These are phyloP conservation scores for Tremella fuciformis DNA, from an alignment of 768 basidiomycete genomes.

Conservation along the genomic window DNA sequence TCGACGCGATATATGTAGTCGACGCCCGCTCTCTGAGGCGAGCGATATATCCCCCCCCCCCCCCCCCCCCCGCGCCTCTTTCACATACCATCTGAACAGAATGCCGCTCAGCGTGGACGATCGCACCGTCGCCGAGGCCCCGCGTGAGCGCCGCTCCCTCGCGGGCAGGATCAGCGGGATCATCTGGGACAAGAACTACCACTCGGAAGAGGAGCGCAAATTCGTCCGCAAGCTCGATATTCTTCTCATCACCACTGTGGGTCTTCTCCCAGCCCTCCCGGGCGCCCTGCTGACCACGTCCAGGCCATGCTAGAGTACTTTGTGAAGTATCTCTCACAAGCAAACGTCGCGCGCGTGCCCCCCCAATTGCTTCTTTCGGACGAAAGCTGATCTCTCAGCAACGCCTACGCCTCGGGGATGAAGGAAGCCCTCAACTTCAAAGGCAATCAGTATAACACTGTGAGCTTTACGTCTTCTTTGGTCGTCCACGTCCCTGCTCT, in stretches of 20 bases:
- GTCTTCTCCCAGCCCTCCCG: constrained; percentile 16
- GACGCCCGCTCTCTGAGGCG: too few species aligned
- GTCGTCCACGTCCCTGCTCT: too few species aligned
- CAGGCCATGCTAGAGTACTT: constrained; percentile 14
- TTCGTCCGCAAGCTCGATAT: constrained; percentile 45
- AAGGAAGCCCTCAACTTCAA: constrained; percentile 31
- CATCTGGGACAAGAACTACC: constrained; percentile 23
- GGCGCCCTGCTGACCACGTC: background rate
- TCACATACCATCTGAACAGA: too few species aligned
- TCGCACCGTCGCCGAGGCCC: too few species aligned
- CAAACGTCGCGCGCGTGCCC: constrained; percentile 10
- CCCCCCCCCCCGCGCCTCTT: too few species aligned
- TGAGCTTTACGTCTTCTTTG: constrained; percentile 1
- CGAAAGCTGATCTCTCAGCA: background rate
- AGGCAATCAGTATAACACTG: constrained; percentile 24
- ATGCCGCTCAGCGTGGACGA: too few species aligned
- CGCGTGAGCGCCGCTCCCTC: too few species aligned
- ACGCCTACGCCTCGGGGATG: constrained; percentile 28
- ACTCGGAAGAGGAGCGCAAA: constrained; percentile 32
- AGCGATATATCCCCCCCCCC: too few species aligned
- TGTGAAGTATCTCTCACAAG: constrained; percentile 19
- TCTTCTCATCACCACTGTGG: constrained; percentile 34
- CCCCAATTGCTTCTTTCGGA: too few species aligned
- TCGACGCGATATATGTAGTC: too few species aligned
- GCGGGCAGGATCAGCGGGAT: background rate